These are phyloP conservation scores for Saccharomyces jurei DNA, from an alignment of 805 yeast genomes.

Conservation along the genomic window DNA sequence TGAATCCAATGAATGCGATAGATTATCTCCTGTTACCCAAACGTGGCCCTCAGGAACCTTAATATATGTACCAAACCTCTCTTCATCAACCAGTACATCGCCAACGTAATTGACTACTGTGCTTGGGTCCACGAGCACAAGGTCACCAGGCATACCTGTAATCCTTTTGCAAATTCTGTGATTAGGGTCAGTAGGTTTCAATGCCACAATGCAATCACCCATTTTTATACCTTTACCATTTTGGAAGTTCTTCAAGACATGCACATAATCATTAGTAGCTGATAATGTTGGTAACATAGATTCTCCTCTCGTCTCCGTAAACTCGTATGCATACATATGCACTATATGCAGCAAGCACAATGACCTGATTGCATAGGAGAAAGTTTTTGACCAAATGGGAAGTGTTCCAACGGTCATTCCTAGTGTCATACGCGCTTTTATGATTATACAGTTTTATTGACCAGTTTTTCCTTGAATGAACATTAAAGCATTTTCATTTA, in stretches of 20 bases:
- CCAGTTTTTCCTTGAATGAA: background rate
- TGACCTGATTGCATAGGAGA: conserved; percentile 49
- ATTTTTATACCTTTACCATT: conserved; percentile 57
- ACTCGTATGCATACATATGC: conserved; percentile 60
- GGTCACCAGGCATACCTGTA: conserved; percentile 94
- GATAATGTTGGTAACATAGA: conserved; percentile 91
- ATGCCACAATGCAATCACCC: conserved; percentile 85
- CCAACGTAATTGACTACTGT: conserved; percentile 19
- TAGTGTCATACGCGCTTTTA: background rate
- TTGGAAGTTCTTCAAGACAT: conserved; percentile 56
- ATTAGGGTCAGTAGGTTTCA: conserved; percentile 81
- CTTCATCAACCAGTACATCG: conserved; percentile 9
- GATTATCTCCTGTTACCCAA: conserved; percentile 95
- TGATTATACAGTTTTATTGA: background rate
- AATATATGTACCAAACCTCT: conserved; percentile 42
- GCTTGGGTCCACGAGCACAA: conserved; percentile 74
- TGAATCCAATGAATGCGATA: conserved; percentile 81
- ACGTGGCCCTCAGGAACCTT: conserved; percentile 89
- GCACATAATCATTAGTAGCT: conserved; percentile 67
- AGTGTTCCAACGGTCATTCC: background rate
- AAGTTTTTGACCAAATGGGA: conserved; percentile 18
- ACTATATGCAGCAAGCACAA: conserved; percentile 61
- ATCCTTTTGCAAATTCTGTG: conserved; percentile 87
- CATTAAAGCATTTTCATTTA: background rate
- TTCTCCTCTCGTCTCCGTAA: conserved; percentile 81